A percentile compares a stretch with the other conserved stretches of the same genome.
Conservation (phyloP, 177 flowering plant genomes). For the Telopea speciosissima region DNA sequence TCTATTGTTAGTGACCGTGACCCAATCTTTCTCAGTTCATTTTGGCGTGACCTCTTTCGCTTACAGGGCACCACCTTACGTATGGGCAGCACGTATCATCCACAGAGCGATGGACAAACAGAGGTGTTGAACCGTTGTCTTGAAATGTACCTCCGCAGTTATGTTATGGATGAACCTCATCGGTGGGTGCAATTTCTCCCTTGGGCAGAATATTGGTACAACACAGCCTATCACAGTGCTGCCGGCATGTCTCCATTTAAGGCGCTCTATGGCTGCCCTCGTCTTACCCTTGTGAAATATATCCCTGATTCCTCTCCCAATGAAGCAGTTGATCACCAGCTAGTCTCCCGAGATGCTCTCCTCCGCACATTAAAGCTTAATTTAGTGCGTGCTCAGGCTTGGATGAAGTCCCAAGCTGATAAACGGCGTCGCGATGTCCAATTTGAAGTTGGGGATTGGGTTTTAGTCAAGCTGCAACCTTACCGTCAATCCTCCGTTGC, state of each 20-base stretch:
- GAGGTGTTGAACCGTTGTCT: neutral
- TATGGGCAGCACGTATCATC: neutral
- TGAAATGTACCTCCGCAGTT: neutral
- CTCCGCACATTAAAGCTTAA: no score
- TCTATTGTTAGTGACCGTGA: slow-evolving; percentile 3
- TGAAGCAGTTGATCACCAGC: no score
- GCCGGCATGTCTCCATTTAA: neutral
- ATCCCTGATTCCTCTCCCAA: no score
- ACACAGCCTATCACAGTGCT: neutral
- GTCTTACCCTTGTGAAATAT: no score
- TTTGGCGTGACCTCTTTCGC: slow-evolving; percentile 4
- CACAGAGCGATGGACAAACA: slow-evolving; percentile 3
- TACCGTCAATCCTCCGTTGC: no score
- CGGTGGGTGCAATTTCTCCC: neutral
- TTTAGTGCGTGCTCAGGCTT: no score
- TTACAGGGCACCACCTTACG: neutral
- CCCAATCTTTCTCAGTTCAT: neutral
- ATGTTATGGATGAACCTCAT: neutral
- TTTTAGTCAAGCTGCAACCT: no score
- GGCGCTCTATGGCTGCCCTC: no score
- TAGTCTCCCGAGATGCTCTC: no score
- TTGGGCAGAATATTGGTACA: neutral
- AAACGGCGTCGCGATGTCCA: no score
- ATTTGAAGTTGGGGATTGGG: no score
- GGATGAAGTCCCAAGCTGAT: no score